A percentile compares a stretch with the other conserved stretches of the same genome.
phyloP scores from a whole-genome alignment of 75 land plant genomes.

The Picea sitchensis region DNA sequence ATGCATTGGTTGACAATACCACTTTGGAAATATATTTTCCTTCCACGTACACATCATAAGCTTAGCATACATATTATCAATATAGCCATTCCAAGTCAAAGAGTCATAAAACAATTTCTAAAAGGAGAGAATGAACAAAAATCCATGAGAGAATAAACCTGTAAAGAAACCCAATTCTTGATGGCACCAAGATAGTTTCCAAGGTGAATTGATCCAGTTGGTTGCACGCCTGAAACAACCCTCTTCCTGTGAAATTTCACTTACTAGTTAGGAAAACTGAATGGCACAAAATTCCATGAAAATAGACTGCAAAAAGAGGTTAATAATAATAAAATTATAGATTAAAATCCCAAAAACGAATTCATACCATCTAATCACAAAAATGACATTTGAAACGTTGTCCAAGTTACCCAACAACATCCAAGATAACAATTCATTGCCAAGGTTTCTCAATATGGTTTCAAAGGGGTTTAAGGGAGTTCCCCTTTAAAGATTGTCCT shows the following conservation, averaged over 20 bases:
- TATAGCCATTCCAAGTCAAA: not conserved
- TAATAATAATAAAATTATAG: not conserved
- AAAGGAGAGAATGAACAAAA: not conserved
- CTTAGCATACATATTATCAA: not conserved
- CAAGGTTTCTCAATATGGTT: not conserved
- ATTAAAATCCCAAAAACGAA: not conserved
- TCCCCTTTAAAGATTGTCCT: not conserved
- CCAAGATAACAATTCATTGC: not conserved
- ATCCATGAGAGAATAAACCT: conserved; percentile 38
- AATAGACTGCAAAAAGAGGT: not conserved
- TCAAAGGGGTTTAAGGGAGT: not conserved
- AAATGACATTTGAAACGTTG: not conserved
- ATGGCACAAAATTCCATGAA: not conserved
- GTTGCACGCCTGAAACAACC: conserved; percentile 98
- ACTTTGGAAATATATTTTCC: no score
- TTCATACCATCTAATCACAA: not conserved
- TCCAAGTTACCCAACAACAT: not conserved
- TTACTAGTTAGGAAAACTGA: conserved; percentile 9
- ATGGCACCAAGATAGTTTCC: conserved; percentile 98
- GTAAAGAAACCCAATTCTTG: conserved; percentile 86
- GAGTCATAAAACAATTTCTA: not conserved
- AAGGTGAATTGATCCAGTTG: conserved; percentile 89
- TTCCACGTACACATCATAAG: not conserved
- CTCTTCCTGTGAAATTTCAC: conserved; percentile 57
- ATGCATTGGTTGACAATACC: no score